Evolutionary conservation across 2,329 filamentous ascomycete species (phyloP), one percentile per base, ranked within the genome.

Genomic region (Penicillium occitanis): DNA sequence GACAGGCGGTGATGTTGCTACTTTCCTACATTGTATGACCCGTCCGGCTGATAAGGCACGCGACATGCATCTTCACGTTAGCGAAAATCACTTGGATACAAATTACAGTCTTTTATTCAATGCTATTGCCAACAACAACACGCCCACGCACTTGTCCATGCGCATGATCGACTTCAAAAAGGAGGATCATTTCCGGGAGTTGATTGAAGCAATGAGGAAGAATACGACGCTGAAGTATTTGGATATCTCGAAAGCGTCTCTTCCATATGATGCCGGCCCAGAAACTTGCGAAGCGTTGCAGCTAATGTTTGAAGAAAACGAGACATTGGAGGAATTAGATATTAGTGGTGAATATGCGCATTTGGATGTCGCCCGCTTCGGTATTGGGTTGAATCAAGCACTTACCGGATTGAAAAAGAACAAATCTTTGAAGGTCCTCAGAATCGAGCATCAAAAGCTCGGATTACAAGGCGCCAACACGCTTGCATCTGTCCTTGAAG

Each of bases 291-390:
- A 85, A 67, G 84, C 86, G 14, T 75, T 91, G 64, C 85, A 87
- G 68, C 75, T 82, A 60, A 84, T 91, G 77, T 89, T 91, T 70
- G 85, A 87, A 40, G 84, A 89, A 62, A 91, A 91, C 68, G 81
- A 82, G n/a, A 87, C 86, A 0, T 78, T 91, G 1, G 82, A 88
- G 70, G 87, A 88, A 73, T 78, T 91, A 13, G 87, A 91, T 73
- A 88, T 91, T 53, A 90, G 88, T 30, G 89, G 89, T 8, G 89
- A 91, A 71, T 87, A 89, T 69, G 89, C 89, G 5, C 86, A 90
- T 70, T 76, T 91, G n/a, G 89, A 91, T 71, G 87, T 87, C 3
- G 88, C 88, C 2, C 85, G 88, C 59, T 87, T 91, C 68, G 89
- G 89, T 17, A 86, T 88, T 64, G 88, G 89, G 2, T 82, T 91